Evolutionary conservation across 495 filamentous ascomycete genomes (phyloP).

Genomic region (Aspergillus incahuasiensis): DNA sequence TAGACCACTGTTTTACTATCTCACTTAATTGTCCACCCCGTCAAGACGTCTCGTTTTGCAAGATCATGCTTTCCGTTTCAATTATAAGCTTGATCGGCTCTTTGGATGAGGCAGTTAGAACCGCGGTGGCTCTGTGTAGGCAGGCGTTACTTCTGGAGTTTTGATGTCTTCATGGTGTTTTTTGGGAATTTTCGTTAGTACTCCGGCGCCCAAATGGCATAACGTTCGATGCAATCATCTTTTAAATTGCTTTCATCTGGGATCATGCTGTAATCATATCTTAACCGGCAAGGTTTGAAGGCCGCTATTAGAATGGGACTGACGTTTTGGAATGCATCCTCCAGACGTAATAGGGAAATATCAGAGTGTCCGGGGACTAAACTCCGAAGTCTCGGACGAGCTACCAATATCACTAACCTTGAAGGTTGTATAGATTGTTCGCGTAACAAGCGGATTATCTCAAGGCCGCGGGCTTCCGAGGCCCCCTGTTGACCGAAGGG

Average conservation of each 20-base stretch:
- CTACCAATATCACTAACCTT: background rate
- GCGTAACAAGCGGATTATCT: background rate
- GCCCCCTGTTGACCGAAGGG: slow-evolving; percentile 6
- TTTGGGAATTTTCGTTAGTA: slow-evolving; percentile 13
- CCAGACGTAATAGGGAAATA: no score
- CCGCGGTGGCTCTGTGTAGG: slow-evolving; percentile 18
- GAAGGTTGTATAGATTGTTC: no score
- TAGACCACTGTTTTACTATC: slow-evolving; percentile 14
- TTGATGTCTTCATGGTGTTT: slow-evolving; percentile 11
- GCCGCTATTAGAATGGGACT: slow-evolving; percentile 2
- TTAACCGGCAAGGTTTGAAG: background rate
- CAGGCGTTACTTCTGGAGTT: slow-evolving; percentile 26
- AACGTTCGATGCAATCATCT: slow-evolving; percentile 7
- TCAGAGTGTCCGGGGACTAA: no score
- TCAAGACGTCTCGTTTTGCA: slow-evolving; percentile 10
- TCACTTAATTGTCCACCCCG: slow-evolving; percentile 14
- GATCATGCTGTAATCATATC: background rate
- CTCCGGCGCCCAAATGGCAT: slow-evolving; percentile 16
- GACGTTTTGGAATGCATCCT: background rate
- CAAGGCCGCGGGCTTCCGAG: background rate
- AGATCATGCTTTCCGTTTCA: slow-evolving; percentile 3
- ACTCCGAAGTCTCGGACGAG: no score
- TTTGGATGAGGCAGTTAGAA: slow-evolving; percentile 13
- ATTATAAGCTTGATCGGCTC: slow-evolving; percentile 7
- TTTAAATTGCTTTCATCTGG: background rate